Evolutionary conservation across 2,329 filamentous ascomycete genomes (phyloP).

Genomic region (Botrytis pseudocinerea): DNA sequence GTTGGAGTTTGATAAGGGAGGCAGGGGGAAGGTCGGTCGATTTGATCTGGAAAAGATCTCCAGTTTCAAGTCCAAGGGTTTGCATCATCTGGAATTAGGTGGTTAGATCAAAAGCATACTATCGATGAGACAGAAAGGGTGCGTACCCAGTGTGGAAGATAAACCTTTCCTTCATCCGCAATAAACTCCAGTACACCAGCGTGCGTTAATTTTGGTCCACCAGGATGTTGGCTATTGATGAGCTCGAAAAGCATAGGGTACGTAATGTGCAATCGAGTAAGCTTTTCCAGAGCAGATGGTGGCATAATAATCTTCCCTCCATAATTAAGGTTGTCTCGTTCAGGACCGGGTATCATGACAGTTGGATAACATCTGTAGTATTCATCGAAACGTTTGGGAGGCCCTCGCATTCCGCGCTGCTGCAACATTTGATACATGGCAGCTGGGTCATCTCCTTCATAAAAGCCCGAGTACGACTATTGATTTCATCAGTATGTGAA

Average conservation of each 20-base stretch:
- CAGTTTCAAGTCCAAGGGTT: conserved; percentile 83
- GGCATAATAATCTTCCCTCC: conserved; percentile 97
- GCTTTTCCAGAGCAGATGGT: conserved; percentile 94
- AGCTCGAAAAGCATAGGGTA: conserved; percentile 98
- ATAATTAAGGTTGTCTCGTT: conserved; percentile 87
- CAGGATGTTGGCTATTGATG: conserved; percentile 72
- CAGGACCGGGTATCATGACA: conserved; percentile 87
- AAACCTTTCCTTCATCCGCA: conserved; percentile 93
- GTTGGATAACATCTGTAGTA: conserved; percentile 98
- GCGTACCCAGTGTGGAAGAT: conserved; percentile 88
- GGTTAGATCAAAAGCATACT: not conserved
- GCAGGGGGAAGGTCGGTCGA: conserved; percentile 90
- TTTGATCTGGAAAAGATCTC: conserved; percentile 92
- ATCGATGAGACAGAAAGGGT: not conserved
- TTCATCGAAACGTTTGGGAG: conserved; percentile 86
- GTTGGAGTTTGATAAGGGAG: conserved; percentile 92
- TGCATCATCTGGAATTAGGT: conserved; percentile 74
- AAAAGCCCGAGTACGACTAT: conserved; percentile 37
- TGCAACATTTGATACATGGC: conserved; percentile 40
- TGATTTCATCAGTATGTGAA: conserved; percentile 26
- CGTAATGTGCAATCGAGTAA: conserved; percentile 92
- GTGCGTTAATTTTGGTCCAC: conserved; percentile 74
- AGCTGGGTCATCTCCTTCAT: conserved; percentile 38
- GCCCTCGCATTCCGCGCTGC: conserved; percentile 31
- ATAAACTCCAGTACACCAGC: conserved; percentile 97